A percentile compares a stretch with the other conserved stretches of the same genome.
Conservation (phyloP, 1,284 basidiomycete genomes). For the Cerrena zonata region DNA sequence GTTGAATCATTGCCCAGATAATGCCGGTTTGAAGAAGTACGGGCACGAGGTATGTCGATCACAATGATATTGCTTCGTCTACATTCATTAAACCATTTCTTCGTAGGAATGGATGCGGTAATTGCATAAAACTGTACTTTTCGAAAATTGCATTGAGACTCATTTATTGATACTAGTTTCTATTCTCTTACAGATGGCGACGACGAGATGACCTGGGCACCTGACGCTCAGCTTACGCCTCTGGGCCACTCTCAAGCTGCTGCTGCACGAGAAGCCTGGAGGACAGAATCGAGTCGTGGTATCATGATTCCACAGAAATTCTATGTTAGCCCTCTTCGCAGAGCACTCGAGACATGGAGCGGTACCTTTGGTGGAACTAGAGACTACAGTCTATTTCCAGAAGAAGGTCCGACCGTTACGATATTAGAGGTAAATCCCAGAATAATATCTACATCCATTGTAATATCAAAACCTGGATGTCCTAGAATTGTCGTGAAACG, state of each 20-base stretch:
- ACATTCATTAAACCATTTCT: background rate
- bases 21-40: conserved; percentile 5
- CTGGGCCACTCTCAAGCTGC: conserved; percentile 63
- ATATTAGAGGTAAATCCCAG: conserved; percentile 26
- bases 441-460: background rate
- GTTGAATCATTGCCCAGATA: background rate
- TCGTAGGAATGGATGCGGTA: background rate
- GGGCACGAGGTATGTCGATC: conserved; percentile 3
- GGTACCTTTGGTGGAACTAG: conserved; percentile 52
- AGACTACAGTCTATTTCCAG: conserved; percentile 8
- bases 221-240: conserved; percentile 71
- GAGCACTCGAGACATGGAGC: conserved; percentile 65
- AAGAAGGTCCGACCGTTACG: conserved; percentile 14
- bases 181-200: conserved; percentile 66
- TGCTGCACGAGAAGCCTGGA: conserved; percentile 53
- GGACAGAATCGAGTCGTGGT: conserved; percentile 41
- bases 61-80: background rate
- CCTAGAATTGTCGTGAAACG: conserved; percentile 60
- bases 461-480: background rate
- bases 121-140: background rate
- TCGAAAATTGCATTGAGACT: background rate
- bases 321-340: conserved; percentile 69
- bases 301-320: conserved; percentile 58
- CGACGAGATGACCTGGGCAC: conserved; percentile 73
- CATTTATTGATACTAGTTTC: conserved; percentile 56